Base-by-base conservation (phyloP, 345 rosid species). In the Hibiscus tridactylites region DNA sequence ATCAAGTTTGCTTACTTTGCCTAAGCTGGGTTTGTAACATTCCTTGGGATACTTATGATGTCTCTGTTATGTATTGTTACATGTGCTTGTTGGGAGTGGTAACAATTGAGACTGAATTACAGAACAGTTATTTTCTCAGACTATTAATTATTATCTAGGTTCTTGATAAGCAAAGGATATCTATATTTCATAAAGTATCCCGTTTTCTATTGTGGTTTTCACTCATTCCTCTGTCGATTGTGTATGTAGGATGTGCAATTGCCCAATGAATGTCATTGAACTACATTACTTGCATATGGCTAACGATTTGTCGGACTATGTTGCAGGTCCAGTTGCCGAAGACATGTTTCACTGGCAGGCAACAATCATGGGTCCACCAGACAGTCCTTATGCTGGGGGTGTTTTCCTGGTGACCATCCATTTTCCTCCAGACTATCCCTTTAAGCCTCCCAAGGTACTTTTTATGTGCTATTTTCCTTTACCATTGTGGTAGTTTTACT, bases 261-360 rank as follows among this genome's bases (percentile, higher is more conserved):
- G 12, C 13, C 26, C n/a, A 21, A 64, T 2, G 57, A 47, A 17
- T 66, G 13, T 26, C 37, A 3, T 46, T 65, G 39, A 66, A 26
- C 26, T 67, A 26, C 49, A 3, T 66, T 26, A 26, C 56, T 13
- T 46, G 26, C 3, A 21, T 65, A 24, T 64, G 26, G 1, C 68
- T 59, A 19, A 11, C 59, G 46, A 9, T 7, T 42, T 44, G 5
- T 52, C 19, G 47, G 31, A n/a, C 1, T 35, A 13, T 76, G 16
- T 52, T 52, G 54, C 86, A 89, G 95, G 95, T 53, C 95, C 95
- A 61, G 91, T 89, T 44, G 95, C 95, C 0, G 95, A 89, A 76
- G 95, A 89, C 81, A 89, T 89, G 94, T 89, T 89, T 70, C 94
- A 87, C 78, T 89, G 94, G 91, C 94, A 89, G 70, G 94, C 94